Evolutionary conservation across 805 yeast genomes (phyloP).

Genomic region (Saccharomycopsis malanga): DNA sequence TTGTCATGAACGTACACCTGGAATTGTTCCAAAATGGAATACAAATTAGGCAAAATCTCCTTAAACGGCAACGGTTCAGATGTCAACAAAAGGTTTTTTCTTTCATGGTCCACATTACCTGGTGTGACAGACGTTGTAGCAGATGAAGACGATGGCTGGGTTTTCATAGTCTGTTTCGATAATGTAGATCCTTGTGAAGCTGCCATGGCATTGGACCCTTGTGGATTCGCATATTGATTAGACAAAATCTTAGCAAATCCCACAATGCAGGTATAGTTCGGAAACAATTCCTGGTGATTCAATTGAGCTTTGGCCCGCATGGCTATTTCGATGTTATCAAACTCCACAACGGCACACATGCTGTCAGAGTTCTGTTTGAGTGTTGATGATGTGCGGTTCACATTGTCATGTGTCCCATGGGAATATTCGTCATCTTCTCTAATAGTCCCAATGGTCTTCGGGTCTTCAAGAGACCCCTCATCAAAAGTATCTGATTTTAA

Average conservation of each 20-base stretch:
- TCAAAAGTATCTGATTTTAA: slow-evolving; percentile 16
- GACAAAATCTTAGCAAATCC: slow-evolving; percentile 69
- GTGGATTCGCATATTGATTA: slow-evolving; percentile 6
- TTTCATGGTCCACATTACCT: slow-evolving; percentile 24
- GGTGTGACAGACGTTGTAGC: background rate
- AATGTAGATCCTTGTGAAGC: background rate
- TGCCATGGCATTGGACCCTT: background rate
- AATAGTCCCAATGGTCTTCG: slow-evolving; percentile 6
- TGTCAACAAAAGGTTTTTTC: slow-evolving; percentile 9
- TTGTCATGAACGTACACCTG: background rate
- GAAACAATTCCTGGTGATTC: slow-evolving; percentile 75
- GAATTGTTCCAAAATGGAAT: slow-evolving; percentile 4
- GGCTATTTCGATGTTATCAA: slow-evolving; percentile 64
- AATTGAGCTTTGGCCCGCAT: slow-evolving; percentile 69
- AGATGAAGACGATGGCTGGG: background rate
- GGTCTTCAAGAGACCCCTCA: background rate
- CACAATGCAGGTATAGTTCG: slow-evolving; percentile 68
- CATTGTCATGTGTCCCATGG: background rate
- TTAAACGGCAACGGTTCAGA: slow-evolving; percentile 10
- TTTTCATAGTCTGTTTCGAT: background rate
- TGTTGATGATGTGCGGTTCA: background rate
- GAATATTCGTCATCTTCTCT: slow-evolving; percentile 10
- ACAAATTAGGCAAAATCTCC: slow-evolving; percentile 1
- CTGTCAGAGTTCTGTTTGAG: slow-evolving; percentile 24
- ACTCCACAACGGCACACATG: slow-evolving; percentile 59